These are phyloP conservation scores for Benincasa hispida DNA, from an alignment of 306 rosid genomes.

Conservation along the genomic window DNA sequence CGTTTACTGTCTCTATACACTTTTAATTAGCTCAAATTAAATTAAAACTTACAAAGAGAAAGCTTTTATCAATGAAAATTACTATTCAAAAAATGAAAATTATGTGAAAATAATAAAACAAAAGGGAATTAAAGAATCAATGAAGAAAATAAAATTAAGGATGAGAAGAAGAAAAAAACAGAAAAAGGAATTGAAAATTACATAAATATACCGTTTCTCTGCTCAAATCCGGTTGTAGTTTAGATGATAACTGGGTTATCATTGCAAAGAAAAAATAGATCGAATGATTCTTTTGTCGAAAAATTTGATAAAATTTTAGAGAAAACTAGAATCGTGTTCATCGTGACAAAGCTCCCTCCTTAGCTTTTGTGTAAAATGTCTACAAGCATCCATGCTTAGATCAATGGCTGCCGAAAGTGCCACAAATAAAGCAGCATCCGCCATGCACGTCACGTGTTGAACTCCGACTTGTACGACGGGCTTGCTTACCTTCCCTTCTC, in stretches of 20 bases:
- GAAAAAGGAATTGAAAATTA: not conserved
- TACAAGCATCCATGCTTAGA: constrained; percentile 95
- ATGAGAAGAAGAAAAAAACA: not conserved
- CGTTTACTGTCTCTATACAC: not conserved
- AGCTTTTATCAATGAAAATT: not conserved
- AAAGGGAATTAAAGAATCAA: not conserved
- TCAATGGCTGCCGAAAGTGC: constrained; percentile 91
- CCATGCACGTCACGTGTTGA: constrained; percentile 83
- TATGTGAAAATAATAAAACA: not conserved
- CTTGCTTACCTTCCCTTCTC: constrained; percentile 73
- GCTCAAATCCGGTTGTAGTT: not conserved
- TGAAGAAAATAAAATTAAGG: not conserved
- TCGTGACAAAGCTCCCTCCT: constrained; percentile 78
- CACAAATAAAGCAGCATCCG: constrained; percentile 82
- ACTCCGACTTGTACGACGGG: constrained; percentile 78
- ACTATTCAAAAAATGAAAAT: not conserved
- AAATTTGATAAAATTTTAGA: not conserved
- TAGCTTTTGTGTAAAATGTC: constrained; percentile 66
- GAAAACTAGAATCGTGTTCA: constrained; percentile 28
- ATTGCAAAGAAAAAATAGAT: not conserved
- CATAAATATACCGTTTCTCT: not conserved
- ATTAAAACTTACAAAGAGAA: not conserved
- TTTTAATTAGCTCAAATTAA: not conserved
- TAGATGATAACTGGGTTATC: not conserved
- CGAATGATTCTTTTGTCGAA: not conserved